Conservation (phyloP, 176 grass and related monocot species). For the Chloris gayana region DNA sequence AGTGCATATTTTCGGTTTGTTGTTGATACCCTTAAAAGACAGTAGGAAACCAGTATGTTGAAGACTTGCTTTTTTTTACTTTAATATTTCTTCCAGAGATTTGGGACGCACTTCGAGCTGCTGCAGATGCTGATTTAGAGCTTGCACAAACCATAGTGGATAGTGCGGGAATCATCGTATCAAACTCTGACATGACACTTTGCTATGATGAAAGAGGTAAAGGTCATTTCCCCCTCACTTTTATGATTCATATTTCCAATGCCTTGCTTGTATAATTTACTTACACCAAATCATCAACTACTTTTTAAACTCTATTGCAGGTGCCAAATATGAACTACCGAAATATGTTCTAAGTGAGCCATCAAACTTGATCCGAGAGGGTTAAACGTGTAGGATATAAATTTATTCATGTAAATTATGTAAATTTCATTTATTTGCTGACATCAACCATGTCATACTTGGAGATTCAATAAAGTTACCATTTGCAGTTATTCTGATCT, state of each 20-base stretch:
- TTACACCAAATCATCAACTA: background rate
- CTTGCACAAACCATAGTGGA: constrained; percentile 91
- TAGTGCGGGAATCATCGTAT: constrained; percentile 82
- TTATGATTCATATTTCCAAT: too few species aligned
- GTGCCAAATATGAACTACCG: constrained; percentile 92
- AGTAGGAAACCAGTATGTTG: too few species aligned
- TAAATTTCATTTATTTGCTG: constrained; percentile 66
- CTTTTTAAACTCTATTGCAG: constrained; percentile 48
- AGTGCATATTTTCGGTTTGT: constrained; percentile 10
- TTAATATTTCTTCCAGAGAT: constrained; percentile 62
- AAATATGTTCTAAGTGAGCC: constrained; percentile 91
- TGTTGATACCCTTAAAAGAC: background rate
- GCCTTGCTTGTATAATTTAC: constrained; percentile 13
- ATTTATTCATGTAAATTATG: constrained; percentile 66
- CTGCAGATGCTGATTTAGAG: constrained; percentile 73
- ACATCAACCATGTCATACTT: constrained; percentile 30
- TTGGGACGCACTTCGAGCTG: constrained; percentile 92
- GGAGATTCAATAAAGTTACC: constrained; percentile 26
- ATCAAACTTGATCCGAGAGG: constrained; percentile 72
- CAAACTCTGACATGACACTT: constrained; percentile 88
- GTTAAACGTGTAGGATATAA: constrained; percentile 39
- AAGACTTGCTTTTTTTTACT: too few species aligned
- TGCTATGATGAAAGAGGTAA: constrained; percentile 93
- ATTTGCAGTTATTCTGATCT: constrained; percentile 24
- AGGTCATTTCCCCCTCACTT: background rate